These are phyloP conservation scores for Pestalotiopsis sp. DNA, from an alignment of 2,329 filamentous ascomycete species.

Conservation along the genomic window DNA sequence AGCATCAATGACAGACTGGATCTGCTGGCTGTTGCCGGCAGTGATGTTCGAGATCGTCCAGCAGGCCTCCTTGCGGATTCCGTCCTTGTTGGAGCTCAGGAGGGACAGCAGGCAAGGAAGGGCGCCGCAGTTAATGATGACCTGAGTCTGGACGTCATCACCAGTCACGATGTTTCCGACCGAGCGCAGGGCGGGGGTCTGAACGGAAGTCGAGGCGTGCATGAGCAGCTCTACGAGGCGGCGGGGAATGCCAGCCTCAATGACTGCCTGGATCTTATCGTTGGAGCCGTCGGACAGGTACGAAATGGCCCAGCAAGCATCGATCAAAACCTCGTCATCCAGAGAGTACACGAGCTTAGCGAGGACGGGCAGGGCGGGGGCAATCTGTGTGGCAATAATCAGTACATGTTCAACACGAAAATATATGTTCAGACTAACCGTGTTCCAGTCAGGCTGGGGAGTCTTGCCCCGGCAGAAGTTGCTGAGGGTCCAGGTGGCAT, in stretches of 20 bases:
- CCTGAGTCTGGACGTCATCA: conserved; percentile 97
- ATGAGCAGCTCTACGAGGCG: conserved; percentile 95
- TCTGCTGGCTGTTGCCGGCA: conserved; percentile 95
- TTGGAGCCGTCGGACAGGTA: conserved; percentile 98
- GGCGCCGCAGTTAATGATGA: conserved; percentile 98
- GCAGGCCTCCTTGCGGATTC: conserved; percentile 98
- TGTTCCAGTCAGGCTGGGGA: conserved; percentile 96
- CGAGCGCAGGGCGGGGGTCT: conserved; percentile 94
- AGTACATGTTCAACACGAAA: neutral
- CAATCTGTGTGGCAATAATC: conserved; percentile 63
- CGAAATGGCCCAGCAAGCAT: conserved; percentile 99
- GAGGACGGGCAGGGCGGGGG: conserved; percentile 90
- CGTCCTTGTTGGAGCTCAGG: conserved; percentile 95
- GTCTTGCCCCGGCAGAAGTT: conserved; percentile 99
- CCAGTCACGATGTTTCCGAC: conserved; percentile 99
- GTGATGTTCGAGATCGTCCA: conserved; percentile 99
- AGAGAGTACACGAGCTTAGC: conserved; percentile 98
- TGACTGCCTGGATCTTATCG: conserved; percentile 99
- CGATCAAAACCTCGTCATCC: conserved; percentile 96
- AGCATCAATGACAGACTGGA: conserved; percentile 94
- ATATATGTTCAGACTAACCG: conserved; percentile 61
- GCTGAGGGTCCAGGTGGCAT: conserved; percentile 98
- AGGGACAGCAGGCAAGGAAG: conserved; percentile 91
- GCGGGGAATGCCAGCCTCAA: conserved; percentile 96
- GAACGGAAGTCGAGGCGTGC: conserved; percentile 97